Evolutionary conservation across 257 asterid genomes (phyloP).

Genomic region (Verbascum thapsus): DNA sequence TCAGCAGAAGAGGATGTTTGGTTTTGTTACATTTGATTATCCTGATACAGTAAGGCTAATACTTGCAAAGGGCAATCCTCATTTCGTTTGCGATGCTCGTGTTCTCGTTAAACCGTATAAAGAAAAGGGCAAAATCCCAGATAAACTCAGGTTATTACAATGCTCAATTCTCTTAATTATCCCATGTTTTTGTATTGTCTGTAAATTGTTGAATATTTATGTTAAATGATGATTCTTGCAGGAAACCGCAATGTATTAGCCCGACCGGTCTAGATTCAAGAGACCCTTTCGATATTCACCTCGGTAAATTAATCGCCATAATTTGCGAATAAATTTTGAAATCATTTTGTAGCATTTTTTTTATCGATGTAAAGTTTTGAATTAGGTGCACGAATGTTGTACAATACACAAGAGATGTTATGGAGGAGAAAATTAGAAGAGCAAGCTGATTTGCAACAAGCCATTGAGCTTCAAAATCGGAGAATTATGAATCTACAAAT

Average conservation of each 20-base stretch:
- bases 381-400: conserved; percentile 56
- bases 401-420: conserved; percentile 54
- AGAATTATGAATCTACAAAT: conserved; percentile 61
- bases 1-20: conserved; percentile 80
- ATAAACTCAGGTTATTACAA: conserved; percentile 47
- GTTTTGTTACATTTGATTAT: conserved; percentile 65
- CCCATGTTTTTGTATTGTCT: background rate
- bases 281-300: conserved; percentile 64
- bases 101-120: conserved; percentile 72
- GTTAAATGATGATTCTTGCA: conserved; percentile 22
- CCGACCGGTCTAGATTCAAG: conserved; percentile 65
- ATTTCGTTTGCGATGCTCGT: conserved; percentile 77
- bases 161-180: background rate
- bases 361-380: background rate
- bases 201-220: conserved; percentile 5
- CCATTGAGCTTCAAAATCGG: conserved; percentile 64
- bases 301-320: conserved; percentile 35
- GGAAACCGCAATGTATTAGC: conserved; percentile 66
- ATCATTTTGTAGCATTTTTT: background rate
- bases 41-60: conserved; percentile 73
- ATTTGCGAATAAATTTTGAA: too few species aligned
- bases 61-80: conserved; percentile 78
- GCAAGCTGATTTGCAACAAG: conserved; percentile 65
- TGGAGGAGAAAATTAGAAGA: conserved; percentile 77
- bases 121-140: conserved; percentile 76